These are phyloP conservation scores for Agapanthus africanus DNA, from an alignment of 106 monocot species.

Conservation along the genomic window DNA sequence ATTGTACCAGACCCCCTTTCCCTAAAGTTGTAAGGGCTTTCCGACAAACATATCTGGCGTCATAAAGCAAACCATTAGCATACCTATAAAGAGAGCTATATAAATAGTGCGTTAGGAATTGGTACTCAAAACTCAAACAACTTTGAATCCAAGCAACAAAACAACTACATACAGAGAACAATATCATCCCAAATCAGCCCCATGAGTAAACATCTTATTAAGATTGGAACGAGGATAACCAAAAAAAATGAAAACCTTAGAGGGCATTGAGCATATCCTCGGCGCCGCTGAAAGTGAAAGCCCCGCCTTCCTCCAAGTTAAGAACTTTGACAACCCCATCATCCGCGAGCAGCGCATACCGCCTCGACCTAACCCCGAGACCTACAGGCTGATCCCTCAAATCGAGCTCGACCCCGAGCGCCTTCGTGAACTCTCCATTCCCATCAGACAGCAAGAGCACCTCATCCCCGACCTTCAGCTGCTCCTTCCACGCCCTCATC, in stretches of 20 bases:
- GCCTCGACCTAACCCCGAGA: conserved; percentile 51
- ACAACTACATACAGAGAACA: too few species aligned
- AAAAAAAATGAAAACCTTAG: background rate
- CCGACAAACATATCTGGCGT: too few species aligned
- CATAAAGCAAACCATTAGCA: too few species aligned
- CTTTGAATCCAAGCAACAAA: too few species aligned
- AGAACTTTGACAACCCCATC: too few species aligned
- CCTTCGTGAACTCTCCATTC: conserved; percentile 46
- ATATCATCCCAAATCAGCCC: background rate
- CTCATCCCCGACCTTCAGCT: conserved; percentile 40
- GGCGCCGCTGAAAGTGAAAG: conserved; percentile 48
- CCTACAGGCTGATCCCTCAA: conserved; percentile 46
- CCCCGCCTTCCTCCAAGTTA: conserved; percentile 62
- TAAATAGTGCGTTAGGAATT: too few species aligned
- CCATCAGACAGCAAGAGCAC: conserved; percentile 59
- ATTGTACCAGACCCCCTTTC: too few species aligned
- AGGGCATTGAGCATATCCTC: too few species aligned
- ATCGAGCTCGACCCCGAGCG: conserved; percentile 55
- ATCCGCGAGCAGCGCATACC: conserved; percentile 50
- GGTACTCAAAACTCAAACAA: too few species aligned
- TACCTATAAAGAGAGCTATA: too few species aligned
- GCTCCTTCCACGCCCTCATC: conserved; percentile 62
- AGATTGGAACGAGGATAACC: background rate
- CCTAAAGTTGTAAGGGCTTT: too few species aligned
- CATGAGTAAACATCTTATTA: too few species aligned